Evolutionary conservation across 2,329 filamentous ascomycete genomes (phyloP).

Genomic region (Fusarium udum): DNA sequence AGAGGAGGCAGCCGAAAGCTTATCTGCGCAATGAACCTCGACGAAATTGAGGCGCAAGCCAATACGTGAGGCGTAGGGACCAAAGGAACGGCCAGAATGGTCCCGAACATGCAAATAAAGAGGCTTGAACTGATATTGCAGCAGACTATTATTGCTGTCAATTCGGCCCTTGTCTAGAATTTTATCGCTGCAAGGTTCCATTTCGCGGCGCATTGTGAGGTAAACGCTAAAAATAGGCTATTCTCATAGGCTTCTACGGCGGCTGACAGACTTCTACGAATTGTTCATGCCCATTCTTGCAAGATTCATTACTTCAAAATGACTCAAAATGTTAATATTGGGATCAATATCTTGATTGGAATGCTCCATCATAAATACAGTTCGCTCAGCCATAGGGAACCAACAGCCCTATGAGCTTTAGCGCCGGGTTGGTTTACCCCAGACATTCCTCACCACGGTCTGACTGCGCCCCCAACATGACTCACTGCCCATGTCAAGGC

Average conservation of each 20-base stretch:
- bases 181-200: background rate
- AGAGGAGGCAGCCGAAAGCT: background rate
- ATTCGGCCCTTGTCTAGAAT: fast-evolving
- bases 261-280: background rate
- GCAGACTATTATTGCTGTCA: background rate
- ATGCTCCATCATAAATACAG: background rate
- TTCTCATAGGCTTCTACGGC: background rate
- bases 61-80: background rate
- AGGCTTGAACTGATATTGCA: fast-evolving
- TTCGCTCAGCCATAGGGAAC: background rate
- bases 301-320: fast-evolving
- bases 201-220: background rate
- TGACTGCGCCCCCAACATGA: background rate
- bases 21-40: background rate
- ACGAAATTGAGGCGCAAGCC: background rate
- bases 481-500: background rate
- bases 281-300: background rate
- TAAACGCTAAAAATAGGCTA: background rate
- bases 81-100: background rate
- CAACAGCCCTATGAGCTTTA: background rate
- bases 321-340: background rate
- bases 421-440: background rate
- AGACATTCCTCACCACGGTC: background rate
- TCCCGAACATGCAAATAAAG: background rate
- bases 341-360: too few relatives aligned